Percentiles rank a stretch among this genome's conserved stretches.
phyloP scores from a whole-genome alignment of 768 basidiomycete species.

The Suillus cothurnatus region DNA sequence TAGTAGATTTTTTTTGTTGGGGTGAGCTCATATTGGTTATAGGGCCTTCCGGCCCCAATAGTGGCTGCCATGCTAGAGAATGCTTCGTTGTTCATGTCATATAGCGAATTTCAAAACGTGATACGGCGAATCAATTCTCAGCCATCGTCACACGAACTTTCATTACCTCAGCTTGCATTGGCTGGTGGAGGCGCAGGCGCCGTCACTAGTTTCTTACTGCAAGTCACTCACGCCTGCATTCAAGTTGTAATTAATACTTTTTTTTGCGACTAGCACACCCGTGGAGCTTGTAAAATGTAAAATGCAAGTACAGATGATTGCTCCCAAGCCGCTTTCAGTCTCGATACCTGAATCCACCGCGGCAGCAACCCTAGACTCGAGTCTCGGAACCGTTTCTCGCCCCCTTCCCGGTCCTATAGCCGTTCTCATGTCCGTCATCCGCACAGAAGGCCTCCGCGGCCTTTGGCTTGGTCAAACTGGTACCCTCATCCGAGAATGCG shows the following conservation, averaged over 20 bases:
- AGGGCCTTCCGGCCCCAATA: slow-evolving; percentile 92
- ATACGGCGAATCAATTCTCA: slow-evolving; percentile 48
- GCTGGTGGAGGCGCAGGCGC: slow-evolving; percentile 90
- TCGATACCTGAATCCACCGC: slow-evolving; percentile 19
- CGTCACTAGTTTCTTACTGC: slow-evolving; percentile 87
- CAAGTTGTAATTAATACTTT: neutral
- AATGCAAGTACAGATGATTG: slow-evolving; percentile 95
- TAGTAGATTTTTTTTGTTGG: neutral
- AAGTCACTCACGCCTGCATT: slow-evolving; percentile 30
- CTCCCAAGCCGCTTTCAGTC: slow-evolving; percentile 24
- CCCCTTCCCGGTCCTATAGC: slow-evolving; percentile 72
- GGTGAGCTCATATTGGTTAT: slow-evolving; percentile 12
- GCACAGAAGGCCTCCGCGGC: slow-evolving; percentile 71
- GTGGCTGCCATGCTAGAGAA: slow-evolving; percentile 94
- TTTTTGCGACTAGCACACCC: slow-evolving; percentile 65
- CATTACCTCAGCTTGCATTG: slow-evolving; percentile 69
- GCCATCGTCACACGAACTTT: slow-evolving; percentile 43
- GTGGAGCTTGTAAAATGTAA: slow-evolving; percentile 96
- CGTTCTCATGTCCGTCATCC: slow-evolving; percentile 65
- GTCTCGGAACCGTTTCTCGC: slow-evolving; percentile 13
- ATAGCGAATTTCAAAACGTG: slow-evolving; percentile 70
- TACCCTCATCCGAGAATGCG: slow-evolving; percentile 90
- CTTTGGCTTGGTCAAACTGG: slow-evolving; percentile 98
- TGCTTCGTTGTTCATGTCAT: slow-evolving; percentile 84
- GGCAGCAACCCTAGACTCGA: slow-evolving; percentile 11